A percentile compares a stretch with the other conserved stretches of the same genome.
phyloP scores from a whole-genome alignment of 495 filamentous ascomycete genomes.

The Aspergillus incahuasiensis region DNA sequence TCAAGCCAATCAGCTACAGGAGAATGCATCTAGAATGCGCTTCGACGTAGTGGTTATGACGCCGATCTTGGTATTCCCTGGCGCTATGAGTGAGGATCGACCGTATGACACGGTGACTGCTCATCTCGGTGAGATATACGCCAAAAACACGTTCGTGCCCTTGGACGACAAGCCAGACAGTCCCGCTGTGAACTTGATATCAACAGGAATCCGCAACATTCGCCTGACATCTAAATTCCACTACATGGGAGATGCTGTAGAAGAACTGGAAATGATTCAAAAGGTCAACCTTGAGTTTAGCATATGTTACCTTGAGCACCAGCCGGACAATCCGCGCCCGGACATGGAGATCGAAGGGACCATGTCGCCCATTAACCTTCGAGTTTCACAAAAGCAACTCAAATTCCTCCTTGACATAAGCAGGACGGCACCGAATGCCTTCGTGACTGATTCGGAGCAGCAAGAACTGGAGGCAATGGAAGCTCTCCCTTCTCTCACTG shows the following conservation, averaged over 20 bases:
- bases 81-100: conserved; percentile 56
- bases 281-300: conserved; percentile 92
- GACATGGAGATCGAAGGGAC: conserved; percentile 87
- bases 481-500: conserved; percentile 55
- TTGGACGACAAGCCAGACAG: conserved; percentile 67
- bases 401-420: conserved; percentile 83
- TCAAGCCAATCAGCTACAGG: conserved; percentile 87
- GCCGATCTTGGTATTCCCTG: conserved; percentile 90
- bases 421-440: conserved; percentile 78
- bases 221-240: conserved; percentile 86
- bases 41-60: conserved; percentile 92
- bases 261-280: conserved; percentile 93
- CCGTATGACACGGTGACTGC: conserved; percentile 82
- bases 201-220: conserved; percentile 87
- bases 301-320: conserved; percentile 85
- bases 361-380: conserved; percentile 88
- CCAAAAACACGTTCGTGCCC: conserved; percentile 83
- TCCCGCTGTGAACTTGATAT: conserved; percentile 79
- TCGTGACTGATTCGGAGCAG: conserved; percentile 70
- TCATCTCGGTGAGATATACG: conserved; percentile 95
- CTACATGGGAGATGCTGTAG: conserved; percentile 63
- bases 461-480: conserved; percentile 60
- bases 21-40: conserved; percentile 81
- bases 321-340: conserved; percentile 68
- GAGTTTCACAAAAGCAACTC: conserved; percentile 84